Evolutionary conservation across 768 basidiomycete genomes (phyloP).

Genomic region (Phylloporus sp.): DNA sequence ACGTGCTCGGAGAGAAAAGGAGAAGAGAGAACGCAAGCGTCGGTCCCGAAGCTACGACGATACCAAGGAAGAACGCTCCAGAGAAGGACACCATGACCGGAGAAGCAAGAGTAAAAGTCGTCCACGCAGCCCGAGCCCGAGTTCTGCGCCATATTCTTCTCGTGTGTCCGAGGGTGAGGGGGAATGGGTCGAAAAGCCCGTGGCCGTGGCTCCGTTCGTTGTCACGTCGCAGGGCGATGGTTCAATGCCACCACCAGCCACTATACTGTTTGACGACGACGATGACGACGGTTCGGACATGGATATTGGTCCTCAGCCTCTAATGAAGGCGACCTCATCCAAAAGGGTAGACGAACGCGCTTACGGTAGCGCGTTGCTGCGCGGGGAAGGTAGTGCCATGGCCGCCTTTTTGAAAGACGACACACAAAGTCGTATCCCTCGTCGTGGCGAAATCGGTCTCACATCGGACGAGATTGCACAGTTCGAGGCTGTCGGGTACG

Average conservation of each 20-base stretch:
- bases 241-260: slow-evolving; percentile 22
- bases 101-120: slow-evolving; percentile 31
- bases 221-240: slow-evolving; percentile 17
- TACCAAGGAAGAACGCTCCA: slow-evolving; percentile 32
- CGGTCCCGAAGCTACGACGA: slow-evolving; percentile 36
- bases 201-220: slow-evolving; percentile 26
- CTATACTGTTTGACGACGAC: slow-evolving; percentile 23
- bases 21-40: slow-evolving; percentile 38
- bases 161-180: slow-evolving; percentile 42
- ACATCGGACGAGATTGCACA: slow-evolving; percentile 80
- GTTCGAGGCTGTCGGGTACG: slow-evolving; percentile 89
- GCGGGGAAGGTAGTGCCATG: slow-evolving; percentile 97
- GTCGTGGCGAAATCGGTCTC: slow-evolving; percentile 97
- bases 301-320: slow-evolving; percentile 78
- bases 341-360: slow-evolving; percentile 73
- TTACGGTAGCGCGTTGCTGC: slow-evolving; percentile 85
- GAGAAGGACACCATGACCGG: slow-evolving; percentile 25
- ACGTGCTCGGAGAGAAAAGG: slow-evolving; percentile 45
- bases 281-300: slow-evolving; percentile 48
- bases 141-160: slow-evolving; percentile 28
- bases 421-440: slow-evolving; percentile 83
- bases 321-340: slow-evolving; percentile 36
- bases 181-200: slow-evolving; percentile 66
- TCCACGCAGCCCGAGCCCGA: slow-evolving; percentile 31
- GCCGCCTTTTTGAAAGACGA: slow-evolving; percentile 91